phyloP scores from a whole-genome alignment of 2,329 filamentous ascomycete genomes.

The Talaromyces sp. region DNA sequence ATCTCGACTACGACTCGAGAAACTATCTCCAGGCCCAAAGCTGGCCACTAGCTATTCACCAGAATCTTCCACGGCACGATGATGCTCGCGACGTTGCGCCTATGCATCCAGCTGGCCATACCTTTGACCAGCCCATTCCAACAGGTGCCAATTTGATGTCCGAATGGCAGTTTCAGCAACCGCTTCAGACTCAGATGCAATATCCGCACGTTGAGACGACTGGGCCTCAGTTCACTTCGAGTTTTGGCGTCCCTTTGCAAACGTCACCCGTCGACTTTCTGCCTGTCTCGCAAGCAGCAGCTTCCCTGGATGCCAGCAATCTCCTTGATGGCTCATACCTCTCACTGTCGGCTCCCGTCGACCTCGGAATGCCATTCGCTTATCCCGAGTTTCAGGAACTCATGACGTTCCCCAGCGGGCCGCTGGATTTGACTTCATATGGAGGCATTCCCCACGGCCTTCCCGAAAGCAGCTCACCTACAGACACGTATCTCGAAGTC shows the following conservation, averaged over 20 bases:
- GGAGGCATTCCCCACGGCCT: slow-evolving; percentile 41
- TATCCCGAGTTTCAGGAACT: slow-evolving; percentile 14
- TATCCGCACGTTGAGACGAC: slow-evolving; percentile 50
- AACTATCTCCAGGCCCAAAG: slow-evolving; percentile 39
- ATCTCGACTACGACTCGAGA: slow-evolving; percentile 46
- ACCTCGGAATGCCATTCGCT: slow-evolving; percentile 36
- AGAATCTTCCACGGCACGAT: slow-evolving; percentile 22
- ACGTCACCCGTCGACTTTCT: slow-evolving; percentile 50
- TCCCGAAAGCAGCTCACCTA: slow-evolving; percentile 59
- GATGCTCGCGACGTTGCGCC: slow-evolving; percentile 37
- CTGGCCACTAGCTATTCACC: slow-evolving; percentile 42
- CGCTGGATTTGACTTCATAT: slow-evolving; percentile 63
- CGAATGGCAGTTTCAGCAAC: slow-evolving; percentile 44
- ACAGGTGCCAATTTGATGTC: slow-evolving; percentile 42
- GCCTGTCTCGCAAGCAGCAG: slow-evolving; percentile 52
- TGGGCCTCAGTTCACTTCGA: slow-evolving; percentile 51
- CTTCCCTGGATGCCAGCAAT: slow-evolving; percentile 52
- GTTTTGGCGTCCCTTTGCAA: slow-evolving; percentile 48
- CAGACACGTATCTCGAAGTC: slow-evolving; percentile 77
- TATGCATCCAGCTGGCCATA: slow-evolving; percentile 41
- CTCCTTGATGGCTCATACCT: slow-evolving; percentile 62
- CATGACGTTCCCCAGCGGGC: slow-evolving; percentile 68
- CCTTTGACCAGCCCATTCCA: slow-evolving; percentile 40
- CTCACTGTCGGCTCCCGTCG: slow-evolving; percentile 52
- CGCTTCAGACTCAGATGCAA: slow-evolving; percentile 34